A percentile compares a stretch with the other conserved stretches of the same genome.
Conservation (phyloP, 2,329 filamentous ascomycete species). For the Penicillium sp. region DNA sequence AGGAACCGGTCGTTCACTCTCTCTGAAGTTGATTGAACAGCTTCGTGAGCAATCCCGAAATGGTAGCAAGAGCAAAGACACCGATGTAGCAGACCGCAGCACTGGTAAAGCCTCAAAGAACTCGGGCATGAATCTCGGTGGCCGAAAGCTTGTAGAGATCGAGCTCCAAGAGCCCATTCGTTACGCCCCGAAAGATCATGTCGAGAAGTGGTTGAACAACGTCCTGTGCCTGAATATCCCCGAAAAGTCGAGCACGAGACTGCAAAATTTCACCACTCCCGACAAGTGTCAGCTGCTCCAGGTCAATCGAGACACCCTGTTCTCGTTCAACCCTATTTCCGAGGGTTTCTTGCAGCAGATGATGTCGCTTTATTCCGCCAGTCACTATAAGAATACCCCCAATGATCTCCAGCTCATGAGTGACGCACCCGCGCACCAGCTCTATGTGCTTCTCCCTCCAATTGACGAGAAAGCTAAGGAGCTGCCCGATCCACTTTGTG, state of each 20-base stretch:
- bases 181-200: constrained; percentile 84
- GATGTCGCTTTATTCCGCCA: constrained; percentile 95
- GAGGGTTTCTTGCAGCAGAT: constrained; percentile 98
- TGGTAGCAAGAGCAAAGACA: constrained; percentile 57
- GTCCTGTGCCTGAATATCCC: constrained; percentile 69
- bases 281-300: constrained; percentile 87
- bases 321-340: constrained; percentile 95
- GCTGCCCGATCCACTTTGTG: constrained; percentile 89
- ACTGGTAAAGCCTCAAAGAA: constrained; percentile 73
- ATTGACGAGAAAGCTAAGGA: constrained; percentile 73
- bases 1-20: constrained; percentile 90
- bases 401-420: constrained; percentile 99
- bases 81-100: constrained; percentile 72
- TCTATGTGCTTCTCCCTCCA: constrained; percentile 90
- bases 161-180: constrained; percentile 91
- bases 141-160: constrained; percentile 83
- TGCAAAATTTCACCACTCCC: constrained; percentile 83
- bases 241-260: constrained; percentile 64
- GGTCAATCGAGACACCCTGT: constrained; percentile 95
- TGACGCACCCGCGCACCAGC: constrained; percentile 92
- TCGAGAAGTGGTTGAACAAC: constrained; percentile 95
- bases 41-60: constrained; percentile 86
- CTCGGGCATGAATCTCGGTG: constrained; percentile 60
- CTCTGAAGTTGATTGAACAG: constrained; percentile 95
- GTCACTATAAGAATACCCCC: constrained; percentile 96